Base-by-base conservation (phyloP, 2,329 filamentous ascomycete species). In the Plenodomus lindquistii region DNA sequence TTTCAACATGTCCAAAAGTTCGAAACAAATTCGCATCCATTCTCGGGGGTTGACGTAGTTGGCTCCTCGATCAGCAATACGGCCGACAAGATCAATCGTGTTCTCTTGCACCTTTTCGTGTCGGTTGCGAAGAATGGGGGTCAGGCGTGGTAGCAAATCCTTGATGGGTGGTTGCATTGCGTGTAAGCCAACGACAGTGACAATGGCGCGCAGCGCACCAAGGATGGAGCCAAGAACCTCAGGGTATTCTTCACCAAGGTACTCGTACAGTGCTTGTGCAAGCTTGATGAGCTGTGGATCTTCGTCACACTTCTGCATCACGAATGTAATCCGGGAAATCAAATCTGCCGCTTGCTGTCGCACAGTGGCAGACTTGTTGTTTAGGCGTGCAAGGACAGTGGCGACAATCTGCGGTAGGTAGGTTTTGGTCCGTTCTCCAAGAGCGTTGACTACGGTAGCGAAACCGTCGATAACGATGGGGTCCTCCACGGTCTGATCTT, bases 11-110 rank as follows among this genome's bases (percentile, higher is more conserved):
- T 99, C 94, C 22, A 99, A 85, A 44, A 99, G 80, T 77, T 99
- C 94, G 74, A 99, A 99, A 77, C 94, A 99, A 72, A 99, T 99
- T 71, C 94, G 87, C 95, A 99, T 99, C 94, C 94, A 99, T 75
- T 99, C 94, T 66, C 94, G 85, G 13, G 94, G 92, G 69, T 96
- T 96, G 70, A 99, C 94, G 55, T 89, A 93, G 74, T 99, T 94
- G 1, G 94, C 92, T 1, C 94, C 95, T 59, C 94, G 89, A 74
- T 99, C 94, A 15, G 95, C 94, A 62, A 99, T 97, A 80, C 94
- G 93, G 46, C 94, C 94, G 17, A 99, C 94, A 2, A 99, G 82
- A 71, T 99, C 94, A 63, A 99, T 97, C 0, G 94, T 97, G 74
- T 99, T 99, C 68, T 99, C 94, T 72, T 99, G 94, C 37, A 99